These are phyloP conservation scores for Nigrospora osmanthi DNA, from an alignment of 2,329 filamentous ascomycete species.

Conservation along the genomic window DNA sequence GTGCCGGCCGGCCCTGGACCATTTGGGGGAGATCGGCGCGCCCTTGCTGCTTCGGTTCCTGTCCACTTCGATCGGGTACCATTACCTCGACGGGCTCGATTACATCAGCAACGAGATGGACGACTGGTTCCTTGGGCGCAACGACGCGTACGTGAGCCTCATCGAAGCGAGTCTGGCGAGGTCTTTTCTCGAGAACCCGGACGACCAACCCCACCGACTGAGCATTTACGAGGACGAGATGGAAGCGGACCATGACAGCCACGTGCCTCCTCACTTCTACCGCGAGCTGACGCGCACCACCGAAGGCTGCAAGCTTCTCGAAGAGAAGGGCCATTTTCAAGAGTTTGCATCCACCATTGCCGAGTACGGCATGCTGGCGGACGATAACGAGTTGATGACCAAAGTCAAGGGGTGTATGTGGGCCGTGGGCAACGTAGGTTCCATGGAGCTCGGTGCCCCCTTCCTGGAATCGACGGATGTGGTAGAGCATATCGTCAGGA, in stretches of 20 bases:
- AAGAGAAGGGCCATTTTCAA: slow-evolving; percentile 91
- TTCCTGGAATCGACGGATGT: slow-evolving; percentile 89
- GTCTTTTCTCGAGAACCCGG: slow-evolving; percentile 63
- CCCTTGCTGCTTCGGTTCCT: slow-evolving; percentile 86
- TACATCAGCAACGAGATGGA: slow-evolving; percentile 99
- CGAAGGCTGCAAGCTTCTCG: slow-evolving; percentile 83
- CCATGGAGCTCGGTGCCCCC: slow-evolving; percentile 92
- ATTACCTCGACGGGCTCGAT: slow-evolving; percentile 92
- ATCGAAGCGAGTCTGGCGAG: slow-evolving; percentile 93
- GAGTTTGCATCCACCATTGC: slow-evolving; percentile 87
- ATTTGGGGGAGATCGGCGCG: slow-evolving; percentile 92
- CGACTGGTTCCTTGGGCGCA: slow-evolving; percentile 96
- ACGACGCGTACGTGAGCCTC: slow-evolving; percentile 89
- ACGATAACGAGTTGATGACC: slow-evolving; percentile 76
- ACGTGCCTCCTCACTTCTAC: slow-evolving; percentile 96
- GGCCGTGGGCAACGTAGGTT: slow-evolving; percentile 96
- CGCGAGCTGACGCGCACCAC: slow-evolving; percentile 86
- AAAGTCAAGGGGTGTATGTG: slow-evolving; percentile 97
- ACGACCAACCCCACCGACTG: slow-evolving; percentile 48
- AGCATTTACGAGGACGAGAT: slow-evolving; percentile 51
- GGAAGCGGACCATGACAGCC: slow-evolving; percentile 46
- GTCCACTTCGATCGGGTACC: slow-evolving; percentile 93
- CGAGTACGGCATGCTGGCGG: slow-evolving; percentile 76
- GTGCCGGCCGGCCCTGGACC: slow-evolving; percentile 87
- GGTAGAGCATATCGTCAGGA: slow-evolving; percentile 76